phyloP scores from a whole-genome alignment of 2,329 filamentous ascomycete genomes.

The Neodidymelliopsis sp. region DNA sequence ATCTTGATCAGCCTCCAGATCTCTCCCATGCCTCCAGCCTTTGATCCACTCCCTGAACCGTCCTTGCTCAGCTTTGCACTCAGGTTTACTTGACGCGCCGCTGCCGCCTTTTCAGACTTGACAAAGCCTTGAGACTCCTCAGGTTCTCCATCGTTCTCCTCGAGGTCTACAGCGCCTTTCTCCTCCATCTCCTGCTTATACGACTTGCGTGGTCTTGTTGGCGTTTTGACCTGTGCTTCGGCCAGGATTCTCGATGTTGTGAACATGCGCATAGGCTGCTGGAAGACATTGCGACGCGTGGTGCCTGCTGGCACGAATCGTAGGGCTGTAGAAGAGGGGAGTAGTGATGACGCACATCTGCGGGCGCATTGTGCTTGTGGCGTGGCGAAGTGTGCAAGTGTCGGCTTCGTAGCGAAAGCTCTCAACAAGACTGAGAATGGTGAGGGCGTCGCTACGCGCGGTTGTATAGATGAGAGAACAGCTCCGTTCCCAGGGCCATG shows the following conservation, averaged over 20 bases:
- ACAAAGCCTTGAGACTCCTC: conserved; percentile 70
- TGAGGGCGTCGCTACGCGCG: conserved; percentile 29
- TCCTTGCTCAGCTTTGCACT: conserved; percentile 88
- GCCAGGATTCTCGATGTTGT: conserved; percentile 35
- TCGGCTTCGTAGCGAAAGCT: conserved; percentile 22
- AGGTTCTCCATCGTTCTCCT: conserved; percentile 56
- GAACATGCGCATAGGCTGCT: conserved; percentile 39
- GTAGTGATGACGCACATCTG: conserved; percentile 18
- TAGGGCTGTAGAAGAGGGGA: conserved; percentile 18
- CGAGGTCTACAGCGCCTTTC: conserved; percentile 44
- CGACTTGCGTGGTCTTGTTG: conserved; percentile 37
- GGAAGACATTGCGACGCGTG: conserved; percentile 36
- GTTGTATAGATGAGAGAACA: conserved; percentile 44
- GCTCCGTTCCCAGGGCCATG: conserved; percentile 44
- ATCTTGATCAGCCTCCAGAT: conserved; percentile 89
- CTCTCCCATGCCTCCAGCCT: conserved; percentile 69
- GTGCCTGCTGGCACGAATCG: conserved; percentile 29
- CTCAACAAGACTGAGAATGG: conserved; percentile 21
- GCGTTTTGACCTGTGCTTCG: conserved; percentile 32
- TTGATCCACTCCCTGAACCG: conserved; percentile 56
- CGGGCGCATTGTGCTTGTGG: conserved; percentile 5
- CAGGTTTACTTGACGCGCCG: conserved; percentile 89
- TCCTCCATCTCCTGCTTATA: conserved; percentile 51
- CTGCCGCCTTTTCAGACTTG: conserved; percentile 81
- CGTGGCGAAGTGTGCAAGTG: not conserved